phyloP scores from a whole-genome alignment of 352 stramenopile species.

The Globisporangium nagaii region DNA sequence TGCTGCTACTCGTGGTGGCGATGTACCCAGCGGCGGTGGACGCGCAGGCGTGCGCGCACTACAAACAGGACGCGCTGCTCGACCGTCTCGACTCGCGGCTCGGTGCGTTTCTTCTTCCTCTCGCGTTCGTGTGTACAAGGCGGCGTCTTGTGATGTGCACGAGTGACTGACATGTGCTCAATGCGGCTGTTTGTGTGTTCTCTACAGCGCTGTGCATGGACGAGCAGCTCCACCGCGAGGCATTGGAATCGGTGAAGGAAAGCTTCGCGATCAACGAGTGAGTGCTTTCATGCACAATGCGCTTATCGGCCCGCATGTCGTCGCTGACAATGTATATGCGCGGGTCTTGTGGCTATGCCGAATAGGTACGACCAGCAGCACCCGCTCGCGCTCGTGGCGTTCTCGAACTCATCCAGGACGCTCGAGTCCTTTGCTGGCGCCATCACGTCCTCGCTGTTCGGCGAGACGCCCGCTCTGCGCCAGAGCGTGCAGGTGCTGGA shows the following conservation, averaged over 20 bases:
- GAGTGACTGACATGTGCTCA: neutral
- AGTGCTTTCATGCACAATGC: neutral
- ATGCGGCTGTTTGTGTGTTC: neutral
- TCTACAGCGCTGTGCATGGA: slow-evolving; percentile 23
- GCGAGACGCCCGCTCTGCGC: neutral
- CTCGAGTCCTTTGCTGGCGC: slow-evolving; percentile 9
- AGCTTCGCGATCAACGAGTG: slow-evolving; percentile 47
- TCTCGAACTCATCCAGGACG: slow-evolving; percentile 37
- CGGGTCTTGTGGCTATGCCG: neutral
- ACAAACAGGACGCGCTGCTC: slow-evolving; percentile 32
- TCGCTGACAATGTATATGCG: neutral
- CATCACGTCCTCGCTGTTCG: slow-evolving; percentile 6
- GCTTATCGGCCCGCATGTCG: neutral
- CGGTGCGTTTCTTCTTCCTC: slow-evolving; percentile 13
- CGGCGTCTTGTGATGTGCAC: neutral
- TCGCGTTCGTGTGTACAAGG: too few species aligned
- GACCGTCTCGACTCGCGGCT: slow-evolving; percentile 37
- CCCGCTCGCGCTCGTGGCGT: slow-evolving; percentile 44
- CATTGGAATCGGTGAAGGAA: slow-evolving; percentile 35
- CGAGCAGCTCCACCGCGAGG: slow-evolving; percentile 13
- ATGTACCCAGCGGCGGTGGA: neutral
- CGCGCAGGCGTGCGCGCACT: slow-evolving; percentile 27
- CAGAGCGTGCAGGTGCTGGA: slow-evolving; percentile 17
- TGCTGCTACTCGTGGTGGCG: slow-evolving; percentile 14
- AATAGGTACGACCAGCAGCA: slow-evolving; percentile 31